Conservation (phyloP, 345 rosid genomes). For the Corymbia maculata region DNA sequence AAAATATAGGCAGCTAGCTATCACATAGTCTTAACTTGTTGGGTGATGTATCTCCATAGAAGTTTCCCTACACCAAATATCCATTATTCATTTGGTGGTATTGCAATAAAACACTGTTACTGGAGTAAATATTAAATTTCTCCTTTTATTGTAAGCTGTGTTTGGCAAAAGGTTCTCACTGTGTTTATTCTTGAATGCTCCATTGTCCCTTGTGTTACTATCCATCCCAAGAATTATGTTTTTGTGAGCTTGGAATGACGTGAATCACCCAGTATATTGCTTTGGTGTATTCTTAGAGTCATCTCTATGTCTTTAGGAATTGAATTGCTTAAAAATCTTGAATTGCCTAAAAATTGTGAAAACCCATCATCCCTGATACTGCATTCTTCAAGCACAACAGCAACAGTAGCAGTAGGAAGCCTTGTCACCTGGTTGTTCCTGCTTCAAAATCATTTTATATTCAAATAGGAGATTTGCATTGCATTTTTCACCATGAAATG, state of each 20-base stretch:
- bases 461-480: not conserved
- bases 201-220: not conserved
- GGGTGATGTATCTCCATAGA: not conserved
- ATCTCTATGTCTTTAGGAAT: not conserved
- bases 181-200: not conserved
- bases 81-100: not conserved
- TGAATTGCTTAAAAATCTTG: not conserved
- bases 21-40: not conserved
- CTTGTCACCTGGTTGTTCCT: not conserved
- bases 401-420: not conserved
- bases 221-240: not conserved
- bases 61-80: not conserved
- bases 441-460: not conserved
- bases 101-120: not conserved
- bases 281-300: not conserved
- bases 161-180: not conserved
- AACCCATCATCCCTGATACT: not conserved
- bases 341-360: not conserved
- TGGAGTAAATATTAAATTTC: not conserved
- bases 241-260: not conserved
- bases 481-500: not conserved
- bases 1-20: not conserved
- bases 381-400: not conserved
- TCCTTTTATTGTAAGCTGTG: not conserved
- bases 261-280: not conserved